Evolutionary conservation across 2,329 filamentous ascomycete species (phyloP), one percentile per base, ranked within the genome.

Genomic region (Fusarium compactum): DNA sequence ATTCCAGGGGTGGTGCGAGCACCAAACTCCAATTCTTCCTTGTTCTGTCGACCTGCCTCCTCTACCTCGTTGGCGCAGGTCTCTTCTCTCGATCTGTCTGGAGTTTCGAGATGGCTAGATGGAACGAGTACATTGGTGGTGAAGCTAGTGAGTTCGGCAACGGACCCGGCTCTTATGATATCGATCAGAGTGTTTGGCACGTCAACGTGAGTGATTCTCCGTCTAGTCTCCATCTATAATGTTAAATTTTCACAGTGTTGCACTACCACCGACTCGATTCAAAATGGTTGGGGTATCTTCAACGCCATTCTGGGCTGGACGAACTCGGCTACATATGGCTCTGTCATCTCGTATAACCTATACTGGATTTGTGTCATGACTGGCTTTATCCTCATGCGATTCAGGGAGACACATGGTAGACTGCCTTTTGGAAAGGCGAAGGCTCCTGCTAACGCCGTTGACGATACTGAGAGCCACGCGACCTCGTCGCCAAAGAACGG

Each of bases 281-380:
- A 91, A 48, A 90, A 91, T 44, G 93, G 92, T 46, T 97, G 93
- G 94, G 92, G 92, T 52, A 89, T 97, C 73, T 95, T 97, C 86
- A 95, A 97, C 74, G 90, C 92, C 62, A 85, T 97, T 56, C 85
- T 97, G 14, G 94, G 94, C 62, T 97, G 94, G 94, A 88, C 90
- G 66, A 97, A 97, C 82, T 93, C 92, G 15, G 94, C 92, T 8
- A 97, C 94, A 3, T 94, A 95, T 74, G 93, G 94, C 54, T 95
- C 92, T 2, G 91, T 97, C 69, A 89, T 97, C 68, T 90, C 92
- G 2, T 97, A 97, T 82, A 97, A 96, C 78, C 62, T 95, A 18
- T 97, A 97, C 83, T 97, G 94, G 94, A 81, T 96, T 53, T 84
- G 83, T 11, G 87, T 96, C 70, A 93, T 94, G 60, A 85, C 93